These are phyloP conservation scores for Sporothrix luriei DNA, from an alignment of 2,329 filamentous ascomycete genomes.

Conservation along the genomic window DNA sequence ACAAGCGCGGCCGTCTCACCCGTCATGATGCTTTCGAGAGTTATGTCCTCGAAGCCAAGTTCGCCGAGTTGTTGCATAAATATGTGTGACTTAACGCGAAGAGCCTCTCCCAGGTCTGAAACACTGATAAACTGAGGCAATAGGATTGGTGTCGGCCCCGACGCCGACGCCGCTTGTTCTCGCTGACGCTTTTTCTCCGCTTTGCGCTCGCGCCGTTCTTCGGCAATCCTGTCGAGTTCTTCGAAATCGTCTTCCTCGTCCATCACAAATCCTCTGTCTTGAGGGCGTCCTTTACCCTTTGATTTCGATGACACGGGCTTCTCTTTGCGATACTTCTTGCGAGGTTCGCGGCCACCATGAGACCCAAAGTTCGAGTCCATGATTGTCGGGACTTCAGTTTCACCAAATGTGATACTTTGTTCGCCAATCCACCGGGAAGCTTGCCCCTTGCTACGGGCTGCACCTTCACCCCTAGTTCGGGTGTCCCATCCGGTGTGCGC, in stretches of 20 bases:
- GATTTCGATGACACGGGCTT: constrained; percentile 8
- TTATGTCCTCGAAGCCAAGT: constrained; percentile 86
- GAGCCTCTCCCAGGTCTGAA: constrained; percentile 73
- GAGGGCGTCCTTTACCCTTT: constrained; percentile 23
- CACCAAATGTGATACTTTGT: neutral
- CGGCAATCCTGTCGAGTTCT: constrained; percentile 44
- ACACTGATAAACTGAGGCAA: constrained; percentile 92
- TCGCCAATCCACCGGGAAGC: neutral
- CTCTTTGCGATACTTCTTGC: constrained; percentile 27
- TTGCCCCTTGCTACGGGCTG: neutral
- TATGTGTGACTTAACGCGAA: constrained; percentile 69
- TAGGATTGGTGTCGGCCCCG: constrained; percentile 62
- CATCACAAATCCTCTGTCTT: constrained; percentile 35
- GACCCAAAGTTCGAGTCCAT: neutral
- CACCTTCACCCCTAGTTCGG: no score
- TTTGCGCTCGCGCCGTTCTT: constrained; percentile 48
- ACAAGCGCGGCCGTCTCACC: constrained; percentile 88
- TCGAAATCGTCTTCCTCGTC: constrained; percentile 51
- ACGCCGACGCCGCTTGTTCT: constrained; percentile 45
- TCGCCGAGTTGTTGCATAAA: constrained; percentile 78
- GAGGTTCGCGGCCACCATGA: neutral
- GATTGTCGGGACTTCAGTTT: neutral
- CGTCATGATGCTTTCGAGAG: constrained; percentile 81
- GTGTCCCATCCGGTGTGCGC: neutral
- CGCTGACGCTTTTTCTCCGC: constrained; percentile 49